These are phyloP conservation scores for Aspergillus ochraceoroseus DNA, from an alignment of 2,329 filamentous ascomycete genomes.

Conservation along the genomic window DNA sequence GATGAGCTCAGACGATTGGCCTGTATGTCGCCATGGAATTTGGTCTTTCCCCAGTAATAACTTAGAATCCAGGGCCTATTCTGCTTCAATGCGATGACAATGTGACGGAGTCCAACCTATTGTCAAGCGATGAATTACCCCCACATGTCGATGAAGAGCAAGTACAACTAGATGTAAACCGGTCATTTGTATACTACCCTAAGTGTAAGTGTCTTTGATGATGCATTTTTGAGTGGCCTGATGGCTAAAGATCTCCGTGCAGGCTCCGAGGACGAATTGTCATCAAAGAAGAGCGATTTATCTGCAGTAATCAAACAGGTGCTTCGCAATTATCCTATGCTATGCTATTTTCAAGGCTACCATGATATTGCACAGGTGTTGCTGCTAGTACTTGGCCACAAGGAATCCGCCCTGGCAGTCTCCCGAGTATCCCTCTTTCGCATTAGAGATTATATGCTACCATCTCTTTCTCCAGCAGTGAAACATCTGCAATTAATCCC, in stretches of 20 bases:
- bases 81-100: slow-evolving; percentile 41
- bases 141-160: slow-evolving; percentile 85
- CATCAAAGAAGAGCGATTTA: slow-evolving; percentile 67
- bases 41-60: slow-evolving; percentile 14
- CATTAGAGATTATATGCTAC: slow-evolving; percentile 97
- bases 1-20: slow-evolving; percentile 66
- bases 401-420: slow-evolving; percentile 58
- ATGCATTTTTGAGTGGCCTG: not conserved
- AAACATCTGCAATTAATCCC: slow-evolving; percentile 84
- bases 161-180: slow-evolving; percentile 84
- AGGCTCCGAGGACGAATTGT: slow-evolving; percentile 67
- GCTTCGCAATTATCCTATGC: slow-evolving; percentile 71
- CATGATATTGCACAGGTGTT: slow-evolving; percentile 98
- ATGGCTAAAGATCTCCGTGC: slow-evolving; percentile 8
- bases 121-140: slow-evolving; percentile 59
- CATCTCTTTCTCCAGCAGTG: slow-evolving; percentile 72
- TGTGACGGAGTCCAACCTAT: slow-evolving; percentile 18
- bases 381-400: slow-evolving; percentile 70
- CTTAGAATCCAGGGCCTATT: slow-evolving; percentile 44
- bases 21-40: slow-evolving; percentile 56
- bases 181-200: slow-evolving; percentile 97
- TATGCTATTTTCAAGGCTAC: slow-evolving; percentile 97
- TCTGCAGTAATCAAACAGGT: slow-evolving; percentile 74
- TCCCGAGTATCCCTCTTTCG: slow-evolving; percentile 80
- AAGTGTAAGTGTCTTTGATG: slow-evolving; percentile 52